Evolutionary conservation across 345 rosid genomes (phyloP).

Genomic region (Eucalyptus erythrocorys): DNA sequence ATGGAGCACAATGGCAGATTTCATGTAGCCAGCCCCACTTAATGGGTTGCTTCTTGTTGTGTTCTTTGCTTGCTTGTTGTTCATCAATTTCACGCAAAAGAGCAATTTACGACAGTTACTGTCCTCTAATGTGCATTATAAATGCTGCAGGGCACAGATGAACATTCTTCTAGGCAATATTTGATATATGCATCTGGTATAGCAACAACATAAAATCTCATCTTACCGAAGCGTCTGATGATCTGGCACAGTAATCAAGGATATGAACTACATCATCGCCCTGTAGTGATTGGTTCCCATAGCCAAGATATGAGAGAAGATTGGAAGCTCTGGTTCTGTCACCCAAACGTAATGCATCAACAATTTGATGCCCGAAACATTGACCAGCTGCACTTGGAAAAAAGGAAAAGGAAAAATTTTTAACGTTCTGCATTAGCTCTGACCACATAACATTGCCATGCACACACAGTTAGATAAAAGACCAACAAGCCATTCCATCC

Average conservation of each 20-base stretch:
- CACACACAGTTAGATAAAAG: background rate
- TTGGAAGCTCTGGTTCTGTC: conserved; percentile 53
- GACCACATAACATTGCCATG: background rate
- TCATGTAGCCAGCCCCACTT: background rate
- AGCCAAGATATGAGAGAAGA: conserved; percentile 35
- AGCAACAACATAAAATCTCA: background rate
- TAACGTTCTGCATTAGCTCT: background rate
- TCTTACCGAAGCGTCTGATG: conserved; percentile 74
- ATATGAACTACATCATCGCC: conserved; percentile 39
- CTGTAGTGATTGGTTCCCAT: conserved; percentile 8
- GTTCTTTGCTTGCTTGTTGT: background rate
- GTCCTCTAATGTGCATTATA: background rate
- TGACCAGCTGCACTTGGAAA: conserved; percentile 6
- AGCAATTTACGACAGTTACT: background rate
- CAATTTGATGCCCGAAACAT: conserved; percentile 34
- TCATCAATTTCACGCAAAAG: background rate
- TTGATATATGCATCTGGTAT: background rate
- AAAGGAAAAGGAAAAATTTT: background rate
- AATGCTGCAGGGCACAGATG: background rate
- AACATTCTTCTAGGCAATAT: background rate
- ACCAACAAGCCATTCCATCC: background rate
- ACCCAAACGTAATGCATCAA: conserved; percentile 51
- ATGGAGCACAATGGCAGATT: background rate
- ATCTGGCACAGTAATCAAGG: conserved; percentile 49
- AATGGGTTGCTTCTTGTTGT: background rate